Conservation (phyloP, 2,329 filamentous ascomycete genomes). For the Xylariaceae sp. region DNA sequence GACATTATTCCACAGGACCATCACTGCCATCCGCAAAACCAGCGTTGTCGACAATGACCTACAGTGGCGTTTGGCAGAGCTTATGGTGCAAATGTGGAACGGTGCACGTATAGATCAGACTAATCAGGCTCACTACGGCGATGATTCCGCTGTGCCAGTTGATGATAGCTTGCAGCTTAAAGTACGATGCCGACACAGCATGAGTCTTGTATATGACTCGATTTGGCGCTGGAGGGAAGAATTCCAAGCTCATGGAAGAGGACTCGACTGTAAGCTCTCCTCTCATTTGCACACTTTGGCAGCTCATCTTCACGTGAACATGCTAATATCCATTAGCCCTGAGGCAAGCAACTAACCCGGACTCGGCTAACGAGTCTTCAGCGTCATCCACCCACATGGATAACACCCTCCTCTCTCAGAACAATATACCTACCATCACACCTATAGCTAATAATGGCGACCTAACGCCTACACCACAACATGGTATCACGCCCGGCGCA, state of each 20-base stretch:
- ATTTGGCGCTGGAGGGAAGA: slow-evolving; percentile 85
- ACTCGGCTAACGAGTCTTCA: slow-evolving; percentile 71
- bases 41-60: slow-evolving; percentile 76
- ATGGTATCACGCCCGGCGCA: slow-evolving; percentile 40
- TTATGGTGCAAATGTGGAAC: slow-evolving; percentile 88
- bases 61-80: slow-evolving; percentile 72
- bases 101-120: slow-evolving; percentile 53
- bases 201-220: slow-evolving; percentile 80
- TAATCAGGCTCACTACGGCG: slow-evolving; percentile 44
- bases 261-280: slow-evolving; percentile 62
- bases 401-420: slow-evolving; percentile 53
- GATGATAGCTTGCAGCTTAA: slow-evolving; percentile 75
- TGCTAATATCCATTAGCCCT: slow-evolving; percentile 53
- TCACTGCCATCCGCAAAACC: slow-evolving; percentile 65
- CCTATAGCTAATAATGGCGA: slow-evolving; percentile 48
- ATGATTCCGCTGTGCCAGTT: slow-evolving; percentile 48
- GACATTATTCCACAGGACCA: slow-evolving; percentile 66
- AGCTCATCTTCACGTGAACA: slow-evolving; percentile 25
- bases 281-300: slow-evolving; percentile 25
- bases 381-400: slow-evolving; percentile 63
- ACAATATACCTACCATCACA: slow-evolving; percentile 44
- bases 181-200: slow-evolving; percentile 78
- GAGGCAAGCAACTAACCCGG: slow-evolving; percentile 82
- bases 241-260: slow-evolving; percentile 67
- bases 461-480: slow-evolving; percentile 48